Evolutionary conservation across 495 filamentous ascomycete species (phyloP).

Genomic region (Tuber indicum): DNA sequence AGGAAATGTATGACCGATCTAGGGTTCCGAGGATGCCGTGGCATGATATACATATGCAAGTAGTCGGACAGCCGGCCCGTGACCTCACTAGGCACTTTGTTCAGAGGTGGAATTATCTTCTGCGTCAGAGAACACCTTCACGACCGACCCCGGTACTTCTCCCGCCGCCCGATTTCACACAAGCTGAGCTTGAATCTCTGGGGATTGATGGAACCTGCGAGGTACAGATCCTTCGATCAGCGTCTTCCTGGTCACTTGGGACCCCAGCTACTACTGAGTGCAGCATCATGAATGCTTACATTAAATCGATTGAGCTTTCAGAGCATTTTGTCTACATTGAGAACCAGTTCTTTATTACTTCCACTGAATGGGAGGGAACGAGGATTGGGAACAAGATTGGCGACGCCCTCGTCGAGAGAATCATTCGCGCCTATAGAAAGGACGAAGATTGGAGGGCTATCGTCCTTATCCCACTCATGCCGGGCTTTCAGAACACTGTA

Average conservation of each 20-base stretch:
- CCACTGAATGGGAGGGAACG: conserved; percentile 76
- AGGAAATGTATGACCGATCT: conserved; percentile 95
- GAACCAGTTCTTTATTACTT: conserved; percentile 98
- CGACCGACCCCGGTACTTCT: conserved; percentile 89
- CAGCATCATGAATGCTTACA: conserved; percentile 93
- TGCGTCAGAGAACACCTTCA: conserved; percentile 88
- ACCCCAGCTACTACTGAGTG: conserved; percentile 74
- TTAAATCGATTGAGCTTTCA: conserved; percentile 86
- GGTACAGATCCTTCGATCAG: conserved; percentile 88
- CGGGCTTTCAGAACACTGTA: conserved; percentile 95
- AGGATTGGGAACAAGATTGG: conserved; percentile 90
- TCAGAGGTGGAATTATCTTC: conserved; percentile 97
- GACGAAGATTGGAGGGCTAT: conserved; percentile 91
- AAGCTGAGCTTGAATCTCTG: conserved; percentile 74
- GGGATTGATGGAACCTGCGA: conserved; percentile 91
- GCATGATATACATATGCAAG: conserved; percentile 98
- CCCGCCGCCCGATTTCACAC: conserved; percentile 84
- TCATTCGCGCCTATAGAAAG: conserved; percentile 73
- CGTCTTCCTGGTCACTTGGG: conserved; percentile 84
- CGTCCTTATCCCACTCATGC: conserved; percentile 91
- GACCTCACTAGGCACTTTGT: conserved; percentile 96
- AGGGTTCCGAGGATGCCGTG: conserved; percentile 92
- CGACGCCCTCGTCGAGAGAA: conserved; percentile 88
- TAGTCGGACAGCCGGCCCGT: conserved; percentile 89
- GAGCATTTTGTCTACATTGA: conserved; percentile 99